phyloP scores from a whole-genome alignment of 352 stramenopile genomes.

The Globisporangium echinulatum region DNA sequence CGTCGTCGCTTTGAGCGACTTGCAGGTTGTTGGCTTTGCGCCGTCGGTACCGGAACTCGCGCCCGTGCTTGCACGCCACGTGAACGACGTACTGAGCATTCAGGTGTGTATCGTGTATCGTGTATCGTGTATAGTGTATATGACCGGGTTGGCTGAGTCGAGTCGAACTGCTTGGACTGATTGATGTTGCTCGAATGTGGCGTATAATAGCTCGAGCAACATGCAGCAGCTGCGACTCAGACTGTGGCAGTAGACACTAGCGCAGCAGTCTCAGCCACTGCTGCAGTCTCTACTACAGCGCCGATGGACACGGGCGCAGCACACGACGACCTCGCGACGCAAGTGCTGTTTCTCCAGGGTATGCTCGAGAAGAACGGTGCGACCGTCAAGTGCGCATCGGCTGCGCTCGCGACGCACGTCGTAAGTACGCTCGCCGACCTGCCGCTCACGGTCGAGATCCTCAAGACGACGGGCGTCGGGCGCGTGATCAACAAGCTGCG shows the following conservation, averaged over 20 bases:
- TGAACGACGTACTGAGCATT: slow-evolving; percentile 27
- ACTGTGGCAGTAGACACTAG: background rate
- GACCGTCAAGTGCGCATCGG: slow-evolving; percentile 68
- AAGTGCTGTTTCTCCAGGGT: slow-evolving; percentile 61
- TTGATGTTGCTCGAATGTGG: background rate
- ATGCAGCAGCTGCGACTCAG: background rate
- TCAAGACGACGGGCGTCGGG: slow-evolving; percentile 76
- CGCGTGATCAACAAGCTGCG: slow-evolving; percentile 85
- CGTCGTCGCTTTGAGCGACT: slow-evolving; percentile 41
- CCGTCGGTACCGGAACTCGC: slow-evolving; percentile 50
- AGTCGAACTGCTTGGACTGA: background rate
- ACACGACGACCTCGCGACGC: slow-evolving; percentile 55
- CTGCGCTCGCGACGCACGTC: slow-evolving; percentile 62
- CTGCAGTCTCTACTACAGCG: slow-evolving; percentile 4
- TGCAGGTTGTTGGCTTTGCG: slow-evolving; percentile 42
- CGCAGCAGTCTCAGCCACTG: background rate
- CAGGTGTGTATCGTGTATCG: too few relatives aligned
- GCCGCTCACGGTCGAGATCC: slow-evolving; percentile 73
- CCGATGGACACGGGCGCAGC: slow-evolving; percentile 2
- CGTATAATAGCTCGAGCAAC: background rate
- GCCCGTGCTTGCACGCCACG: slow-evolving; percentile 44
- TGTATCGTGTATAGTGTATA: too few relatives aligned
- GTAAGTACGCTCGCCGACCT: slow-evolving; percentile 59
- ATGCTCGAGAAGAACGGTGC: slow-evolving; percentile 64
- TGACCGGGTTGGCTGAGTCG: background rate